Base-by-base conservation (phyloP, 257 asterid genomes). In the Petunia secreta region DNA sequence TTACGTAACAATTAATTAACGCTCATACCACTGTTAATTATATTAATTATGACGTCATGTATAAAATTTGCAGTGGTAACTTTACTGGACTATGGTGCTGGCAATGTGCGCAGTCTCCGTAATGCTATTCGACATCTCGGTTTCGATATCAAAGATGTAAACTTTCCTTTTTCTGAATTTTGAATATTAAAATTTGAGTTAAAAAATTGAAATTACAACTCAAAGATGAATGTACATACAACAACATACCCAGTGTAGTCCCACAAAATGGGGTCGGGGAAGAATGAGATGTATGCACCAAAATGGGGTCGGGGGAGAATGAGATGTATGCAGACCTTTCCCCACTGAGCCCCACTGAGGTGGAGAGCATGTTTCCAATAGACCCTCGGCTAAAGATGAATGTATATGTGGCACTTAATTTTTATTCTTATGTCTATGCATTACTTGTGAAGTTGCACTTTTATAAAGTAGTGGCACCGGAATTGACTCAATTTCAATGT, bases 31-130 rank as follows among this genome's bases (percentile, higher is more conserved):
- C 57, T 44, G 75, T 69, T 25, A 46, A 10, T 25, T 46, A 8
- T 48, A 71, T 34, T 43, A 25, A 5, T 14, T 46, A 71, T 48
- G 77, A 71, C 48, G 41, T 7, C 4, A 50, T 11, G 79, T 76
- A 65, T 75, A 9, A 52, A 54, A 9, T 43, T 66, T 74, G 59
- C 91, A 95, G 99, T 86, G 86, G 95, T 96, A 65, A 93, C 99
- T 64, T 82, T 93, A 89, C 99, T 96, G 77, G 99, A 96, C 81
- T 96, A 96, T 53, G 98, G 99, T 78, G 99, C 99, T 63, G 99
- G 99, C 82, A 96, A 96, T 83, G 98, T 96, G 57, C 94, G 98
- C 40, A 96, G 99, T 85, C 73, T 96, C 65, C 85, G 97, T 75
- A 96, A 96, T 83, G 99, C 99, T 44, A 90, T 95, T 84, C 91